Percentiles rank a stretch among this genome's conserved stretches.
phyloP scores from a whole-genome alignment of 257 asterid genomes.

The Rauvolfia tetraphylla region DNA sequence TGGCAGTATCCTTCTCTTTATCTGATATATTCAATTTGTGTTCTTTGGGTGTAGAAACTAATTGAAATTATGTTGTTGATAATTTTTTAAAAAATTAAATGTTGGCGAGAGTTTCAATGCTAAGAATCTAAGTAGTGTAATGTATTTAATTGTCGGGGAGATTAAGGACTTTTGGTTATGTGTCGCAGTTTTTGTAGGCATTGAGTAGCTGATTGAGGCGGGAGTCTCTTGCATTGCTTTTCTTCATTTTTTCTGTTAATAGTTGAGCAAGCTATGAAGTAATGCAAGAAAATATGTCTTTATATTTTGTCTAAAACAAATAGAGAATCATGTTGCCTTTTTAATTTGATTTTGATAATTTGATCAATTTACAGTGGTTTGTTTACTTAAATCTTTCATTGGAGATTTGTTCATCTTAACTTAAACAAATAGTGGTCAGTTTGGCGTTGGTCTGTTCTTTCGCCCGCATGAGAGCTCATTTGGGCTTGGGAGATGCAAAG shows the following conservation, averaged over 20 bases:
- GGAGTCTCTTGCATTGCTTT: not conserved
- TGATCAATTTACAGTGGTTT: not conserved
- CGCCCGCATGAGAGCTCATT: constrained; percentile 77
- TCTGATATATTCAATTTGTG: not conserved
- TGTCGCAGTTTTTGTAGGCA: not conserved
- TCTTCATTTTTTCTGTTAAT: not conserved
- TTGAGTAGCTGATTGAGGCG: not conserved
- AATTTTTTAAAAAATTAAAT: not conserved
- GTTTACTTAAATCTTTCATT: not conserved
- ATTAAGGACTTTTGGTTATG: not conserved
- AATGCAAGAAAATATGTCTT: not conserved
- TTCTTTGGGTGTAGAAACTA: not conserved
- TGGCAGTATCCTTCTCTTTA: constrained; percentile 71
- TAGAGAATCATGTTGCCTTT: not conserved
- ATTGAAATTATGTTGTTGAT: not conserved
- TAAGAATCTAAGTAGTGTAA: not conserved
- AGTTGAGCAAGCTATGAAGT: not conserved
- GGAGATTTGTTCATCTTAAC: constrained; percentile 47
- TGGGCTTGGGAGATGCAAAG: constrained; percentile 66
- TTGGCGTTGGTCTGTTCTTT: constrained; percentile 77
- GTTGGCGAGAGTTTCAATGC: not conserved
- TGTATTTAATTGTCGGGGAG: not conserved
- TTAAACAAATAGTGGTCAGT: constrained; percentile 57
- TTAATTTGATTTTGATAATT: not conserved
- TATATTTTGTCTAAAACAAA: not conserved